Base-by-base conservation (phyloP, 768 basidiomycete species). In the Kwoniella heveanensis region DNA sequence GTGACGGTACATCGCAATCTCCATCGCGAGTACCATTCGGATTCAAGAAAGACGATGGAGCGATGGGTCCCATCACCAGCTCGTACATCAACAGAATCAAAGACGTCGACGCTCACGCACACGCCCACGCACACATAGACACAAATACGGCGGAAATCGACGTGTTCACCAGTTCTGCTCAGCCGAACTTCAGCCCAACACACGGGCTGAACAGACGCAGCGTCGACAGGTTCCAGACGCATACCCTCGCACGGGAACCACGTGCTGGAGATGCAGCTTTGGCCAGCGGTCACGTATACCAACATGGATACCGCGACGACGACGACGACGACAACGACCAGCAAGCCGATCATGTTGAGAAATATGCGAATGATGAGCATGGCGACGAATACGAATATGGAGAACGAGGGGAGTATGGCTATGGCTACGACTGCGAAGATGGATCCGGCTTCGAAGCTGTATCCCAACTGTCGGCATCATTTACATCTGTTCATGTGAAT, bases 111-210 rank as follows among this genome's bases (percentile, higher is more conserved):
- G n/a, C n/a, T n/a, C n/a, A n/a, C n/a, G n/a, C n/a, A n/a, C n/a
- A n/a, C n/a, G n/a, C n/a, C n/a, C n/a, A n/a, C n/a, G n/a, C 6
- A n/a, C 47, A 15, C 10, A 17, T 12, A 25, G 30, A 51, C 27
- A 24, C 4, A 22, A 22, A 9, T 19, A 46, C 32, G 32, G 54
- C 21, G 27, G 46, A 49, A 3, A 24, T 49, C 15, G 56, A 57
- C 26, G 58, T 60, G 15, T 60, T 60, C 21, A 60, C 58, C 36
- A 37, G 32, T 24, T 48, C 46, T 9, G 36, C 29, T 32, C 47
- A 58, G 29, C 10, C 32, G 24, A 29, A 27, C 10, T 44, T 44
- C 15, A 44, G 6, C 15, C 48, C 48, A 24, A 22, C 5, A 49
- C 48, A 26, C 22, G 48, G 48, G 21, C 48, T 49, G 9, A 49